Evolutionary conservation across 1,284 basidiomycete genomes (phyloP).

Genomic region (Cryptococcus floricola): DNA sequence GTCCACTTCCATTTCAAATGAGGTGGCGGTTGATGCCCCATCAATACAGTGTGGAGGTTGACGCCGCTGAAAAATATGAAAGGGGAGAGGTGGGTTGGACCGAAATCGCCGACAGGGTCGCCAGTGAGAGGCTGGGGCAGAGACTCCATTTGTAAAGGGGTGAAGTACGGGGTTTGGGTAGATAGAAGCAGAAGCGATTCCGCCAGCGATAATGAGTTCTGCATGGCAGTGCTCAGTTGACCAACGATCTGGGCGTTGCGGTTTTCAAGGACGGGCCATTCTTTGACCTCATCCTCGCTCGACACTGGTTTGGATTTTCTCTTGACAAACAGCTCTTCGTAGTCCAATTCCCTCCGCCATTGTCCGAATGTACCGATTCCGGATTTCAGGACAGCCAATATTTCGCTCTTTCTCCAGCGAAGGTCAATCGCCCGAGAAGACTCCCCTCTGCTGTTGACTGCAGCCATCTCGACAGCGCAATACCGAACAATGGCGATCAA

Average conservation of each 20-base stretch:
- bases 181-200: constrained; percentile 39
- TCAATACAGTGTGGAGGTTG: constrained; percentile 28
- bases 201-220: constrained; percentile 33
- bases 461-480: constrained; percentile 18
- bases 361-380: constrained; percentile 22
- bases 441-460: constrained; percentile 2
- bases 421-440: background rate
- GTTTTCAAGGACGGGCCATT: constrained; percentile 47
- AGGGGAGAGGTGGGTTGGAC: constrained; percentile 30
- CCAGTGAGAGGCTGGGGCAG: background rate
- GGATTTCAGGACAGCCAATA: constrained; percentile 60
- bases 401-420: constrained; percentile 64
- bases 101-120: background rate
- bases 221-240: constrained; percentile 59
- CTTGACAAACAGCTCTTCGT: background rate
- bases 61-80: constrained; percentile 37
- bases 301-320: constrained; percentile 29
- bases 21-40: constrained; percentile 55
- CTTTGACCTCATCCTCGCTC: constrained; percentile 27
- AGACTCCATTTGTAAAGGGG: background rate
- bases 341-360: constrained; percentile 22
- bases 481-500: constrained; percentile 46
- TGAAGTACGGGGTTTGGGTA: background rate
- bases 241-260: constrained; percentile 68
- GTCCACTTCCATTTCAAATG: constrained; percentile 53